Evolutionary conservation across 2,329 filamentous ascomycete species (phyloP), one percentile per base, ranked within the genome.

Genomic region (Colletotrichum orbiculare): DNA sequence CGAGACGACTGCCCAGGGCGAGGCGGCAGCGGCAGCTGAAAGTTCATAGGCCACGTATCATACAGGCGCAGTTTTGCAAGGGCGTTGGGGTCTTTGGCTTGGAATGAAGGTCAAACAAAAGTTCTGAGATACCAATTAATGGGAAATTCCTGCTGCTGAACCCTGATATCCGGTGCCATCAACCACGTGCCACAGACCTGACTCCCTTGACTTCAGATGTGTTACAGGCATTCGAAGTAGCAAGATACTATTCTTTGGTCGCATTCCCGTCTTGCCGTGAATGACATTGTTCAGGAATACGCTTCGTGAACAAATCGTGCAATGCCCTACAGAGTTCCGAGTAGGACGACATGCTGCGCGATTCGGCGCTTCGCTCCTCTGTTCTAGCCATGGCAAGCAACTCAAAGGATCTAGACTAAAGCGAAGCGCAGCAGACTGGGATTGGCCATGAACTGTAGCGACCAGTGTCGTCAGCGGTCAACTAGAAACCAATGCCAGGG

Each of bases 1-100:
- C 75, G 69, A 71, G 74, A 56, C 71, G 72, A 46, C 56, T 17
- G 59, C 58, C 57, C 71, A 67, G 45, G 61, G 67, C 12, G 59
- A 62, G 37, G 35, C 60, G 6, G 63, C 49, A 2, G 69, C 61
- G 12, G 37, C 25, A 17, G 58, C 35, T 41, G 63, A 39, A 66
- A 56, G 52, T 47, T 43, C 52, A 47, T 66, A 54, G 47, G 25
- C 25, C 25, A 25, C 4, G 25, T 25, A 54, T 43, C 45, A 15
- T 56, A 35, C 8, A 15, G 34, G 41, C 37, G 53, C 63, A 66
- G 25, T 25, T 66, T 53, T 49, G 52, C 53, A 15, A 45, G 15
- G 63, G 58, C 52, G 63, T 66, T 65, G 49, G 50, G 62, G 62
- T 52, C 46, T 10, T 39, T 17, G 56, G 52, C 43, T 53, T 66